Base-by-base conservation (phyloP, 805 yeast genomes). In the Myxozyma melibiosi region DNA sequence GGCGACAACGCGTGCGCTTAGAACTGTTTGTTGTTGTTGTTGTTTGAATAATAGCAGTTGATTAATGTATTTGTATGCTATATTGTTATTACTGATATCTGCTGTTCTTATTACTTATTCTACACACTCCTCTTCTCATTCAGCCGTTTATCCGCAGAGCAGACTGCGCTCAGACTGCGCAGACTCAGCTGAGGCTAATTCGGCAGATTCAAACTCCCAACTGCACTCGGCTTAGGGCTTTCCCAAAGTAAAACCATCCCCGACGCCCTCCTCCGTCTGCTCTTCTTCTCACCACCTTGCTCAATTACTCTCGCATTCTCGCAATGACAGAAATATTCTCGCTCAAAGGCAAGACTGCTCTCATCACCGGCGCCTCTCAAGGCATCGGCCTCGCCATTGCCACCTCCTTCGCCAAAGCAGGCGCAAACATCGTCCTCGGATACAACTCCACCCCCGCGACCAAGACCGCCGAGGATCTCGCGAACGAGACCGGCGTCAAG, bases 401-500 rank as follows among this genome's bases (percentile, higher is more conserved):
- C 22, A 67, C 68, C 33, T 82, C 79, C 20, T 70, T 79, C 38
- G 83, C 81, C 1, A 73, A 73, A 47, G 73, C 77, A 5, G 77
- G 76, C 33, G 80, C 80, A 22, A 77, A 78, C 22, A 70, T 75
- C 18, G 71, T 73, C 54, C 68, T 58, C 16, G 61, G 60, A 34
- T 64, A 64, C 53, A 82, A 80, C 70, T 75, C 82, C 53, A 79
- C 78, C 63, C 81, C 85, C 3, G 80, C 87, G 14, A 81, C 79
- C 44, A 84, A 78, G 48, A 80, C 80, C 64, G 90, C 90, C 14
- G 78, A 77, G 64, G 74, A 69, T 18, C 75, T 86, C 14, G 74
- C 84, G n/a, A 66, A 76, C 42, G 80, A 78, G 57, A 85, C 86
- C 69, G 82, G 82, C 8, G 84, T 85, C 61, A 78, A 75, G 64